These are phyloP conservation scores for Dovyalis caffra DNA, from an alignment of 345 rosid genomes.

Conservation along the genomic window DNA sequence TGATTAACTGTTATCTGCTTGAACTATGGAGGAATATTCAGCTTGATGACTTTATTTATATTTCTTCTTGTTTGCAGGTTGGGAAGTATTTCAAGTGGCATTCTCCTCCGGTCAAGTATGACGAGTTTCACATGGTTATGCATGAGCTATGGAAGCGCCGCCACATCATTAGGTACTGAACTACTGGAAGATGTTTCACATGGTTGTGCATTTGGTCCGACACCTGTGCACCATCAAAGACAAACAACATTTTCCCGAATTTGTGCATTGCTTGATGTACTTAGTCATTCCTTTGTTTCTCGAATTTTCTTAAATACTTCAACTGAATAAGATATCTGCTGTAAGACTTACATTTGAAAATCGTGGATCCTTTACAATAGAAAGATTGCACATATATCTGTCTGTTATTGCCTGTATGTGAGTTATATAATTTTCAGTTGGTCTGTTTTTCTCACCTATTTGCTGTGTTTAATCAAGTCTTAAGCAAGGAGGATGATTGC, in stretches of 20 bases:
- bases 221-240: too few relatives aligned
- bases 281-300: too few relatives aligned
- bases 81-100: conserved; percentile 69
- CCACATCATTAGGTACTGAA: conserved; percentile 67
- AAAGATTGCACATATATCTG: too few relatives aligned
- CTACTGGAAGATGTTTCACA: neutral
- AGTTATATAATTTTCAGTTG: too few relatives aligned
- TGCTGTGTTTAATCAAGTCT: too few relatives aligned
- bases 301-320: too few relatives aligned
- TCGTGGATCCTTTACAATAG: too few relatives aligned
- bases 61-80: neutral
- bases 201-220: neutral
- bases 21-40: neutral
- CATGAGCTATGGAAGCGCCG: conserved; percentile 93
- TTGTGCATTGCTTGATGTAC: neutral
- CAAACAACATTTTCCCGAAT: neutral
- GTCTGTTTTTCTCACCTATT: too few relatives aligned
- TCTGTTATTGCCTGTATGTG: too few relatives aligned
- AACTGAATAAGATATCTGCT: too few relatives aligned
- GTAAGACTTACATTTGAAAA: too few relatives aligned
- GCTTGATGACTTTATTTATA: neutral
- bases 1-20: neutral
- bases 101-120: conserved; percentile 66
- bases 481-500: too few relatives aligned
- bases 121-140: conserved; percentile 96